Conservation (phyloP, 345 rosid species). For the Bruguiera gymnorhiza region DNA sequence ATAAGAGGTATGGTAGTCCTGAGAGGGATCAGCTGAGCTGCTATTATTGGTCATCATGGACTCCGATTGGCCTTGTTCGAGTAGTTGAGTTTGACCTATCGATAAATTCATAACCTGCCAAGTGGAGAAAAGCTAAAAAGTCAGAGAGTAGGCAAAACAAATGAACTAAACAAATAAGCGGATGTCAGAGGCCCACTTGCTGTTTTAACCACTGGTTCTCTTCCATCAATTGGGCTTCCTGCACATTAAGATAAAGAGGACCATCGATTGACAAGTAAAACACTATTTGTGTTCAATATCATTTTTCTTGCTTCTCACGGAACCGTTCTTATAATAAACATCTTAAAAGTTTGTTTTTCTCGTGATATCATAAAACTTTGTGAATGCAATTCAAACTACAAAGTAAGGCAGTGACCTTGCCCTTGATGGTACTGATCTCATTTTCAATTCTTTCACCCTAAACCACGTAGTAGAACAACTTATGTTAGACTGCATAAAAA, state of each 20-base stretch:
- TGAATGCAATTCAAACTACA: not conserved
- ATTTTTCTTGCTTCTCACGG: too few relatives aligned
- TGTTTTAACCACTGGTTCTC: slow-evolving; percentile 32
- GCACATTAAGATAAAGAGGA: slow-evolving; percentile 7
- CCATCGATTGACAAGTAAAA: not conserved
- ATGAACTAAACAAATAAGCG: not conserved
- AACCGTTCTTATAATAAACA: too few relatives aligned
- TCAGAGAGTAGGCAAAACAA: not conserved
- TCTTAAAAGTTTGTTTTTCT: too few relatives aligned
- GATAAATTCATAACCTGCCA: slow-evolving; percentile 13
- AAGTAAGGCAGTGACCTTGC: slow-evolving; percentile 23
- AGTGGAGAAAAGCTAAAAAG: not conserved
- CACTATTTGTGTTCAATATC: not conserved
- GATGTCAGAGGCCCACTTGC: slow-evolving; percentile 11
- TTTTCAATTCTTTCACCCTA: slow-evolving; percentile 22
- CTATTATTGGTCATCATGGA: slow-evolving; percentile 12
- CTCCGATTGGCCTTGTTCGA: slow-evolving; percentile 16
- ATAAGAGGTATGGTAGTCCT: slow-evolving; percentile 9
- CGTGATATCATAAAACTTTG: not conserved
- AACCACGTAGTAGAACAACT: not conserved
- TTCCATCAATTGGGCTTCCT: slow-evolving; percentile 29
- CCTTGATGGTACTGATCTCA: slow-evolving; percentile 24
- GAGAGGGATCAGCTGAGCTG: slow-evolving; percentile 22
- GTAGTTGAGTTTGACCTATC: not conserved
- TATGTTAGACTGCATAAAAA: not conserved